Conservation (phyloP, 2,329 filamentous ascomycete genomes). For the Drechmeria coniospora region DNA sequence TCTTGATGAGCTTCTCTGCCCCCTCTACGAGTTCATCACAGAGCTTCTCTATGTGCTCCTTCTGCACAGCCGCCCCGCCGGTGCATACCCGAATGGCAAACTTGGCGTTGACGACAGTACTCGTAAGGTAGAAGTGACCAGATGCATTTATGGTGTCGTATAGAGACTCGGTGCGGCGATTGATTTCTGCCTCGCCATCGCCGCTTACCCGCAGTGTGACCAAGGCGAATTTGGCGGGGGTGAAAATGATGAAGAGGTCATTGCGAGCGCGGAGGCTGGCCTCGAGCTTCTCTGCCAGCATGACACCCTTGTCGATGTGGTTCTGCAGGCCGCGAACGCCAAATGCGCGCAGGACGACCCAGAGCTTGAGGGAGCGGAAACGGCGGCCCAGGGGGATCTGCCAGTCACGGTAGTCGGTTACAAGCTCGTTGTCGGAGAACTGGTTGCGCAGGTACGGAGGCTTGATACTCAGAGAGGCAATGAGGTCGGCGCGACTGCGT, state of each 20-base stretch:
- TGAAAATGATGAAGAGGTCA: slow-evolving; percentile 65
- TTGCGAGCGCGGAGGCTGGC: slow-evolving; percentile 37
- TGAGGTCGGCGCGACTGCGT: slow-evolving; percentile 59
- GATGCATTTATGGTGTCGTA: slow-evolving; percentile 59
- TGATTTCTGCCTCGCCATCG: slow-evolving; percentile 34
- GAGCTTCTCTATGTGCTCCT: slow-evolving; percentile 57
- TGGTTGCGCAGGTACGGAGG: slow-evolving; percentile 70
- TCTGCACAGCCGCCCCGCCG: slow-evolving; percentile 46
- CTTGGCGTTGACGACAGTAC: slow-evolving; percentile 53
- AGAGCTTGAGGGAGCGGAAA: slow-evolving; percentile 82
- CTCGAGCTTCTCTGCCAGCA: slow-evolving; percentile 55
- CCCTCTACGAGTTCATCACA: slow-evolving; percentile 58
- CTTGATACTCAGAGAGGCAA: slow-evolving; percentile 61
- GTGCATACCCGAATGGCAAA: slow-evolving; percentile 75
- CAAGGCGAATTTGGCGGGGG: slow-evolving; percentile 61
- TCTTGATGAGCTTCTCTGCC: slow-evolving; percentile 36
- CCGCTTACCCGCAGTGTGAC: slow-evolving; percentile 54
- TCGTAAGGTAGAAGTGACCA: slow-evolving; percentile 73
- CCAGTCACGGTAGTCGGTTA: slow-evolving; percentile 95
- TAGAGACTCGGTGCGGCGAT: slow-evolving; percentile 55
- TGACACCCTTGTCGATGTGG: slow-evolving; percentile 56
- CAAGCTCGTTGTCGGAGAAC: slow-evolving; percentile 65
- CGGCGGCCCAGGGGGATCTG: slow-evolving; percentile 83
- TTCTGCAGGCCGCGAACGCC: slow-evolving; percentile 60
- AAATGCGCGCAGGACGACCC: slow-evolving; percentile 81